A percentile compares a stretch with the other conserved stretches of the same genome.
phyloP scores from a whole-genome alignment of 2,329 filamentous ascomycete species.

The Aureobasidium sp. region DNA sequence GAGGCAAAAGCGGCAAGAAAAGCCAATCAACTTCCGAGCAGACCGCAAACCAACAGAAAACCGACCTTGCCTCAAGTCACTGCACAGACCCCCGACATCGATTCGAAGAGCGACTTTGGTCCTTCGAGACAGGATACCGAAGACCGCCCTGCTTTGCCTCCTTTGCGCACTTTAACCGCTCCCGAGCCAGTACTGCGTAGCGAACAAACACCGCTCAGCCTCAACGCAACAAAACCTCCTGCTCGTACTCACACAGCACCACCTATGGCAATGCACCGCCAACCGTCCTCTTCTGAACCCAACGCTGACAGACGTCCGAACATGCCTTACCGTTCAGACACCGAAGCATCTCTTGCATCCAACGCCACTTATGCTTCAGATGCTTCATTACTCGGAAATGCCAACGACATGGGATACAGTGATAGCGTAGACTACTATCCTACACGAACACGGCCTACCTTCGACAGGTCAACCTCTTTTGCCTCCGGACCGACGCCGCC shows the following conservation, averaged over 20 bases:
- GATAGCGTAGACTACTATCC: constrained; percentile 1
- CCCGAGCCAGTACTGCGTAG: background rate
- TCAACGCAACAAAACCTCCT: constrained; percentile 30
- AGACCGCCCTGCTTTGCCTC: constrained; percentile 25
- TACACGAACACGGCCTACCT: background rate
- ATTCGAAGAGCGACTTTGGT: constrained; percentile 36
- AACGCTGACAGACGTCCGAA: constrained; percentile 26
- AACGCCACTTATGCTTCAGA: constrained; percentile 56
- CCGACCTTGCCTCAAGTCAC: constrained; percentile 61
- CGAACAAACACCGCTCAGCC: constrained; percentile 18
- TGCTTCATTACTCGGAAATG: constrained; percentile 54
- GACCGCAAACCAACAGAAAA: constrained; percentile 41
- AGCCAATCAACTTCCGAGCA: constrained; percentile 40
- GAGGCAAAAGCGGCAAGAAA: constrained; percentile 48
- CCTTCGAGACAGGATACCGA: constrained; percentile 33
- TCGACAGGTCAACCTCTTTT: constrained; percentile 17
- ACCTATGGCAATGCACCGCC: background rate
- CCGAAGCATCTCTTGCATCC: constrained; percentile 49
- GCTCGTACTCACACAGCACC: constrained; percentile 3
- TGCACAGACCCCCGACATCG: constrained; percentile 48
- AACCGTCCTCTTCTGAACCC: background rate
- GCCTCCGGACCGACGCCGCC: constrained; percentile 1
- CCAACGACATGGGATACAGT: constrained; percentile 51
- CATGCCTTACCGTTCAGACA: constrained; percentile 37
- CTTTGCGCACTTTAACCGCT: background rate